Evolutionary conservation across 108 stramenopile species (phyloP).

Genomic region (Discostella pseudostelligera): DNA sequence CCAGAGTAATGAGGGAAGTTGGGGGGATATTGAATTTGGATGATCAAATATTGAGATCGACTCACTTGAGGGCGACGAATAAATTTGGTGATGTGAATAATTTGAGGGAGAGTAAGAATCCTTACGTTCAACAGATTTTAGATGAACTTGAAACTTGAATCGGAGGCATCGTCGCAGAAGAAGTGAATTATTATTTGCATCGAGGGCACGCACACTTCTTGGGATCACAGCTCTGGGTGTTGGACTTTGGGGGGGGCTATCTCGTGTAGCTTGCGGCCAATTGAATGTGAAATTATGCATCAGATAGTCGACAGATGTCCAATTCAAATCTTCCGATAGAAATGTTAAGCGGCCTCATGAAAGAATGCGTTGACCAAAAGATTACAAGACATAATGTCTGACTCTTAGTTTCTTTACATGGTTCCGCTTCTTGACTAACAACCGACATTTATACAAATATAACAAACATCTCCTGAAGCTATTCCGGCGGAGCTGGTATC

Average conservation of each 20-base stretch:
- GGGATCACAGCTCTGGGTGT: neutral
- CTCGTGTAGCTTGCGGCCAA: no score
- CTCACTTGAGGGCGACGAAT: conserved; percentile 74
- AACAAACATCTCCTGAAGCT: neutral
- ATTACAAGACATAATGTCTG: no score
- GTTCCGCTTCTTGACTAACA: neutral
- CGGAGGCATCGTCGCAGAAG: neutral
- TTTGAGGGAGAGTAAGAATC: conserved; percentile 77
- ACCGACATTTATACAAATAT: conserved; percentile 1
- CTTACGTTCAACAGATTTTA: conserved; percentile 63
- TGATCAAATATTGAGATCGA: conserved; percentile 70
- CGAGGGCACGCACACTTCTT: neutral
- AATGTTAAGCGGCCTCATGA: no score
- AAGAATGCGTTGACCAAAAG: no score
- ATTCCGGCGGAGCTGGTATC: conserved; percentile 6
- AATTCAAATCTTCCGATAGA: no score
- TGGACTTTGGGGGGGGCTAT: no score
- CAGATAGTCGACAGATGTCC: no score
- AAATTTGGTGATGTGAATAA: conserved; percentile 71
- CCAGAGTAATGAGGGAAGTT: conserved; percentile 57
- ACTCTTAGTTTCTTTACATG: neutral
- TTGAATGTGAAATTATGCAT: no score
- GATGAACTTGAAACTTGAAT: conserved; percentile 21
- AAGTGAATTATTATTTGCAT: neutral
- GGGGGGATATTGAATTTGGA: conserved; percentile 65